These are phyloP conservation scores for Aspergillus costaricaensis DNA, from an alignment of 2,329 filamentous ascomycete genomes.

Conservation along the genomic window DNA sequence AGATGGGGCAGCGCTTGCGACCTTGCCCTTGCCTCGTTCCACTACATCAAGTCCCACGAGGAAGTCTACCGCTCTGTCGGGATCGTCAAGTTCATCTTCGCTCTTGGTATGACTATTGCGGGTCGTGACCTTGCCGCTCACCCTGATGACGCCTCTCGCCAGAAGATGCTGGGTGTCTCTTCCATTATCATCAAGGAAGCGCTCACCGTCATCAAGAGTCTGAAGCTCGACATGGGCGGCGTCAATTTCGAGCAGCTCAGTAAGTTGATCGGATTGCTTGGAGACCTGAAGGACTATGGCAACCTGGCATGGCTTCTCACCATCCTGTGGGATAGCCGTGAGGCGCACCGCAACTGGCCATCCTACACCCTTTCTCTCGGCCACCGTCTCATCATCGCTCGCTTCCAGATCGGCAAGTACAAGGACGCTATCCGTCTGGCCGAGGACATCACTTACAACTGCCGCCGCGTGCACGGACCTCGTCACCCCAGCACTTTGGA, in stretches of 20 bases:
- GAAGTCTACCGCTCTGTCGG: conserved; percentile 31
- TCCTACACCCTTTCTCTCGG: conserved; percentile 52
- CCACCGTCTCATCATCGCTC: conserved; percentile 52
- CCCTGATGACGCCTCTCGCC: conserved; percentile 39
- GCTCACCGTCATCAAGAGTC: conserved; percentile 40
- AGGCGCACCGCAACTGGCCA: conserved; percentile 46
- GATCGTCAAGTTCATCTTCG: conserved; percentile 40
- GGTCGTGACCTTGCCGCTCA: conserved; percentile 40
- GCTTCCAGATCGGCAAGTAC: conserved; percentile 51
- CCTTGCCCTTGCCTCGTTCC: conserved; percentile 36
- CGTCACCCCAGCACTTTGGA: conserved; percentile 51
- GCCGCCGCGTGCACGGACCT: conserved; percentile 54
- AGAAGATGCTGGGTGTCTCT: conserved; percentile 45
- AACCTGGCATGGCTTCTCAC: conserved; percentile 46
- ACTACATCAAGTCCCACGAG: conserved; percentile 35
- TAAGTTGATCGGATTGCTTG: conserved; percentile 46
- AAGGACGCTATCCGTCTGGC: conserved; percentile 50
- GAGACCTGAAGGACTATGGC: conserved; percentile 49
- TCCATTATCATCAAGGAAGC: conserved; percentile 46
- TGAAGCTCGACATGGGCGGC: conserved; percentile 48
- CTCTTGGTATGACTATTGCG: conserved; percentile 35
- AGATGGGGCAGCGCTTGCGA: conserved; percentile 36
- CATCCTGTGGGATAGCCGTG: conserved; percentile 48
- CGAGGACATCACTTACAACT: conserved; percentile 59
- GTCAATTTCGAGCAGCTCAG: conserved; percentile 46